These are phyloP conservation scores for Exophiala sp. DNA, from an alignment of 2,329 filamentous ascomycete genomes.

Conservation along the genomic window DNA sequence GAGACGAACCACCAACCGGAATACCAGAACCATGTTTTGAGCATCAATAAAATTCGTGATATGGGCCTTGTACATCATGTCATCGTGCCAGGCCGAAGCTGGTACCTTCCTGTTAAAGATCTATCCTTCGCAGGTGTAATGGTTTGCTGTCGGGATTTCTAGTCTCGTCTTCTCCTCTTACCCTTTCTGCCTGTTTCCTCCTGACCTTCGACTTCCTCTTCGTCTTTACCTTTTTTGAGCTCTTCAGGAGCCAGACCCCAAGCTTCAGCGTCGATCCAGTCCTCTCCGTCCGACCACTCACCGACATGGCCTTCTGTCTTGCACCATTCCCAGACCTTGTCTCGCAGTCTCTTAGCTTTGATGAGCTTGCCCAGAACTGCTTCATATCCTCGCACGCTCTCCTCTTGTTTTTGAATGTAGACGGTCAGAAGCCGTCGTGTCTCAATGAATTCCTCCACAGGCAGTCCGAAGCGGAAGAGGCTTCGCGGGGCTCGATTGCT, in stretches of 20 bases:
- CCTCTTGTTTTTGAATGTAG: conserved; percentile 65
- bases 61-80: background rate
- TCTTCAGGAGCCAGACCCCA: conserved; percentile 56
- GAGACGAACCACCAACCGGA: too few relatives aligned
- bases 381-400: conserved; percentile 56
- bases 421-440: conserved; percentile 58
- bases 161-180: conserved; percentile 24
- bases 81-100: too few relatives aligned
- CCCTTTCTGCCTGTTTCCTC: conserved; percentile 26
- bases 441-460: conserved; percentile 58
- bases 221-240: conserved; percentile 58
- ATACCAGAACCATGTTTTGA: background rate
- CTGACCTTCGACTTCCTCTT: conserved; percentile 51
- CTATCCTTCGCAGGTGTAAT: background rate
- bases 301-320: conserved; percentile 62
- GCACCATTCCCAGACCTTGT: conserved; percentile 57
- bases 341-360: conserved; percentile 57
- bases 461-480: conserved; percentile 52
- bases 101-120: background rate
- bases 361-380: conserved; percentile 56
- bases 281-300: conserved; percentile 65
- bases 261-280: conserved; percentile 63
- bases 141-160: conserved; percentile 13
- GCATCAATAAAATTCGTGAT: background rate
- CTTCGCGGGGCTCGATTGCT: conserved; percentile 54